Evolutionary conservation across 2,329 filamentous ascomycete genomes (phyloP).

Genomic region (Neonectria magnoliae): DNA sequence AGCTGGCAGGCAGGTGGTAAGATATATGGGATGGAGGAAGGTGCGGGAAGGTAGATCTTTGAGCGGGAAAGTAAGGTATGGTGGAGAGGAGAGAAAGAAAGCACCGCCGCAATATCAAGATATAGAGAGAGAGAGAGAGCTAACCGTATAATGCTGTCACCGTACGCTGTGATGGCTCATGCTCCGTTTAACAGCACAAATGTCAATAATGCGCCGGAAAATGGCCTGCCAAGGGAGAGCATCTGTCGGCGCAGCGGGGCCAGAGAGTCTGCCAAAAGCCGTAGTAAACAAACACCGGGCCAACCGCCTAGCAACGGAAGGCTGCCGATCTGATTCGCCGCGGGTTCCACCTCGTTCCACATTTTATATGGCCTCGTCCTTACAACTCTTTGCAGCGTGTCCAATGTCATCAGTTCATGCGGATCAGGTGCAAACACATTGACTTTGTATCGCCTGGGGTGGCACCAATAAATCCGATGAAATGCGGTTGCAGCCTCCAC

Average conservation of each 20-base stretch:
- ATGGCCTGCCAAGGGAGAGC: conserved; percentile 28
- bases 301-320: conserved; percentile 47
- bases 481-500: conserved; percentile 19
- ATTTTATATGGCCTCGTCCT: conserved; percentile 33
- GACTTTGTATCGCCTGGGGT: conserved; percentile 12
- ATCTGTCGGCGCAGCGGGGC: conserved; percentile 37
- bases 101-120: conserved; percentile 13
- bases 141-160: conserved; percentile 34
- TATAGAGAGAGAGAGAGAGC: conserved; percentile 25
- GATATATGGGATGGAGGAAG: conserved; percentile 10
- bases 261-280: conserved; percentile 22
- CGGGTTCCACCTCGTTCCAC: conserved; percentile 12
- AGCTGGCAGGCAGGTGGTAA: conserved; percentile 12
- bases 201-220: conserved; percentile 38
- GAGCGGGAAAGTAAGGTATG: conserved; percentile 9
- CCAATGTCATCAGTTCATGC: conserved; percentile 24
- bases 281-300: conserved; percentile 49
- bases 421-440: conserved; percentile 17
- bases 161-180: conserved; percentile 23
- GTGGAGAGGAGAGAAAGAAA: conserved; percentile 17
- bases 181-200: conserved; percentile 27
- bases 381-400: conserved; percentile 29
- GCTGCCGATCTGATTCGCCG: conserved; percentile 36
- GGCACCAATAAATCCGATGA: conserved; percentile 23
- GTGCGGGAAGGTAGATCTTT: conserved; percentile 1